Evolutionary conservation across 768 basidiomycete species (phyloP).

Genomic region (Leccinum truebloodii): DNA sequence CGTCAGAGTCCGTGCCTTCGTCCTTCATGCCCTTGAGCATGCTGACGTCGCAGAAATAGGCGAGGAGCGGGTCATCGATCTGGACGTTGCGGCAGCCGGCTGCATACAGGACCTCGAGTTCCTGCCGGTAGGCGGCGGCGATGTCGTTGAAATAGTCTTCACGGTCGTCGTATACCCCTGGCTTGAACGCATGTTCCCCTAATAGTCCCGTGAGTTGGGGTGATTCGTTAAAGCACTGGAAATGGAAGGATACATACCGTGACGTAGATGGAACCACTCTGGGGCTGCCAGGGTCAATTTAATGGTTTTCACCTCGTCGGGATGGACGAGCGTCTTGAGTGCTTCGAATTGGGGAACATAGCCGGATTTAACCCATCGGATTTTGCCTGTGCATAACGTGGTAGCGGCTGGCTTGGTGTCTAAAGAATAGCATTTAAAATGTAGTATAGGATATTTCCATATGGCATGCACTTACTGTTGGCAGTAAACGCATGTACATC

Average conservation of each 20-base stretch:
- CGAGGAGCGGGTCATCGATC: no score
- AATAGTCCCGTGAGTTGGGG: neutral
- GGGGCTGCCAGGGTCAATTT: slow-evolving; percentile 75
- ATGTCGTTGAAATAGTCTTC: slow-evolving; percentile 52
- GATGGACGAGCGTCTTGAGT: slow-evolving; percentile 55
- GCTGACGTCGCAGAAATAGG: slow-evolving; percentile 58
- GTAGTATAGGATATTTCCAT: neutral
- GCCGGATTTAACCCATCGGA: slow-evolving; percentile 60
- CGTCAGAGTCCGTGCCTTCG: slow-evolving; percentile 54
- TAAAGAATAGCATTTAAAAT: neutral
- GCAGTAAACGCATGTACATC: slow-evolving; percentile 24
- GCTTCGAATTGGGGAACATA: slow-evolving; percentile 65
- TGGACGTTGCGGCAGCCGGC: slow-evolving; percentile 46
- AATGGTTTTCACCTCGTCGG: slow-evolving; percentile 64
- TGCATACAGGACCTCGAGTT: slow-evolving; percentile 45
- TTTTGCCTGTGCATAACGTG: slow-evolving; percentile 51
- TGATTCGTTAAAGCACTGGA: neutral
- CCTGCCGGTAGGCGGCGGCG: slow-evolving; percentile 45
- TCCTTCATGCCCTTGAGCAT: slow-evolving; percentile 59
- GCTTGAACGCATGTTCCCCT: slow-evolving; percentile 27
- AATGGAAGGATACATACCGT: slow-evolving; percentile 37
- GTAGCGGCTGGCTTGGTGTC: slow-evolving; percentile 25
- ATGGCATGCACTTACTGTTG: slow-evolving; percentile 14
- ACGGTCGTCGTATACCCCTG: slow-evolving; percentile 21
- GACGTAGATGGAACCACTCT: slow-evolving; percentile 70